Evolutionary conservation across 345 rosid species (phyloP).

Genomic region (Eutrema heterophyllum): DNA sequence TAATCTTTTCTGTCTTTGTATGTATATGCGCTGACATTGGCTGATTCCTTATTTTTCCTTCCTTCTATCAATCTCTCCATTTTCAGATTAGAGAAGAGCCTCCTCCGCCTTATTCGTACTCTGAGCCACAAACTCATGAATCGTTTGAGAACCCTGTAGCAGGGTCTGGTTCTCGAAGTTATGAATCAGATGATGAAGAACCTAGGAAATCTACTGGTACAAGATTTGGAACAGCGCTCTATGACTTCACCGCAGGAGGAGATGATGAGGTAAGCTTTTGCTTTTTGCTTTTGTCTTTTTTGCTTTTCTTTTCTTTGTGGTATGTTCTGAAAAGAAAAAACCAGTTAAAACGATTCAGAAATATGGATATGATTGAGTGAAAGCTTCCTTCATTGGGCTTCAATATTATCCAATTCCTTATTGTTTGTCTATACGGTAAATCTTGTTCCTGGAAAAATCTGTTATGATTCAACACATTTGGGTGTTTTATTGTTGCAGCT

Average conservation of each 20-base stretch:
- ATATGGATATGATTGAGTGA: not conserved
- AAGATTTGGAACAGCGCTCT: slow-evolving; percentile 77
- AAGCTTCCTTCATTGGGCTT: not conserved
- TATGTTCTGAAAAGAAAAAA: not conserved
- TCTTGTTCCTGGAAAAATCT: not conserved
- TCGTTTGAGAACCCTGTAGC: slow-evolving; percentile 82
- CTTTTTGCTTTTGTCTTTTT: not conserved
- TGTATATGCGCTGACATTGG: not conserved
- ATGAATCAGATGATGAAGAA: slow-evolving; percentile 61
- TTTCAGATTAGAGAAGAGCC: slow-evolving; percentile 90
- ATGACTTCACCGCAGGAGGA: slow-evolving; percentile 98
- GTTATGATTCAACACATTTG: not conserved
- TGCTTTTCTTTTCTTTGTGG: not conserved
- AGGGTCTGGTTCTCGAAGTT: slow-evolving; percentile 56
- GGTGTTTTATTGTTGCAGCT: slow-evolving; percentile 51
- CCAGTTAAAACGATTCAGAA: not conserved
- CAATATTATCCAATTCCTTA: not conserved
- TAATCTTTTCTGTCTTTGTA: not conserved
- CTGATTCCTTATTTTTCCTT: not conserved
- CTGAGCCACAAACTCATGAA: slow-evolving; percentile 47
- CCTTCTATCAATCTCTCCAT: not conserved
- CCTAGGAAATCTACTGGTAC: slow-evolving; percentile 53
- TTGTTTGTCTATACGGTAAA: not conserved
- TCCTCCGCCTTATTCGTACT: slow-evolving; percentile 78
- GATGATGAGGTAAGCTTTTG: slow-evolving; percentile 80